Evolutionary conservation across 2,329 filamentous ascomycete genomes (phyloP), one percentile per base, ranked within the genome.

Genomic region (Rutstroemia sp.): DNA sequence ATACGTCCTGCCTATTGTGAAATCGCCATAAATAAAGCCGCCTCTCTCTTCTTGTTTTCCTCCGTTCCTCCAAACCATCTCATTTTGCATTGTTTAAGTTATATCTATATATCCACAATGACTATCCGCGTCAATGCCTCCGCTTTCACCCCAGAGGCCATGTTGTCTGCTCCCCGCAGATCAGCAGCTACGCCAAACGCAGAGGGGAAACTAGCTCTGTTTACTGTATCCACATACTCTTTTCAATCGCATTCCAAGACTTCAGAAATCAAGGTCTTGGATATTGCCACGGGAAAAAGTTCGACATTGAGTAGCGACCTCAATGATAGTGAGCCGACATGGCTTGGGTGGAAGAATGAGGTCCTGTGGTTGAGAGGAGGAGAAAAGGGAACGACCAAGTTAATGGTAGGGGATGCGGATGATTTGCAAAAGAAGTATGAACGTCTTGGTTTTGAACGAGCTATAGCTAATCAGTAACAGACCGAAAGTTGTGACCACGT

Each of bases 141-240:
- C 63, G 86, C 85, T 63, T 88, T 92, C 73, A 90, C 86, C 9
- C 87, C 88, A 4, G 81, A 89, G 75, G 86, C 89, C 63, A 77
- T 94, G 57, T 79, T 94, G 66, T 85, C 85, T 62, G 87, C 87
- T 16, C 87, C 88, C 34, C 83, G 89, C 56, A 82, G 88, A 48
- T 88, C 86, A 10, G 70, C 82, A 16, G 88, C 83, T 48, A 70
- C 82, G 1, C 88, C 88, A n/a, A 92, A 90, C 69, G 70, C 76
- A 39, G 76, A 80, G 52, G 87, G 86, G 45, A 82, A 80, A 54
- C 75, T 80, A 57, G 76, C 86, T 48, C 71, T 91, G 27, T 90
- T 86, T 67, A 83, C 82, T 44, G 80, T 84, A 16, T 88, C 87
- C 0, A 83, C 85, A 1, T 96, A 95, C 71, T 92, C 84, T 5